phyloP scores from a whole-genome alignment of 2,329 filamentous ascomycete genomes.

The Calonectria ilicicola region DNA sequence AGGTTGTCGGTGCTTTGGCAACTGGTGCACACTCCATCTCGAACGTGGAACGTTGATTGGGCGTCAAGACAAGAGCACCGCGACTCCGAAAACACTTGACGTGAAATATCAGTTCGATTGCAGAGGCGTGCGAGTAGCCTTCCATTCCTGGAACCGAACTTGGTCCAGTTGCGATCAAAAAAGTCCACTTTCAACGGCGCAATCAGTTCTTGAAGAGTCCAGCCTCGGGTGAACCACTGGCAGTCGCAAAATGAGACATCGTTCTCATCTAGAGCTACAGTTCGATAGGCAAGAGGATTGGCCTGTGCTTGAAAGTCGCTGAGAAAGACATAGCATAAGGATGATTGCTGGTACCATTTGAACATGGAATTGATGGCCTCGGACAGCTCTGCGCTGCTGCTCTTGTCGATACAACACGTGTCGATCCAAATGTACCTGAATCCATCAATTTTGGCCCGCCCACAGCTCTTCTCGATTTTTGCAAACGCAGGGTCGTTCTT shows the following conservation, averaged over 20 bases:
- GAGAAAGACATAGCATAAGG: conserved; percentile 21
- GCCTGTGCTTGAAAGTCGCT: conserved; percentile 10
- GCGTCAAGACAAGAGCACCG: conserved; percentile 30
- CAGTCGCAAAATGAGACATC: conserved; percentile 30
- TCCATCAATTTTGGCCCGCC: conserved; percentile 32
- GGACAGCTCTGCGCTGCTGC: conserved; percentile 22
- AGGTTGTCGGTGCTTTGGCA: conserved; percentile 30
- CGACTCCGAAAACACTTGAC: conserved; percentile 31
- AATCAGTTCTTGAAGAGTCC: conserved; percentile 47
- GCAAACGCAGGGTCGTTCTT: conserved; percentile 17
- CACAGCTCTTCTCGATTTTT: conserved; percentile 36
- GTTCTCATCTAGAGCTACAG: background rate
- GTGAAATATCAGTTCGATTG: conserved; percentile 31
- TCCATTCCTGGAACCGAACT: conserved; percentile 40
- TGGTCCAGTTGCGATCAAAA: conserved; percentile 42
- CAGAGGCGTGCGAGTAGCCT: conserved; percentile 32
- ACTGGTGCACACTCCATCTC: conserved; percentile 31
- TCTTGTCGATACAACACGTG: conserved; percentile 47
- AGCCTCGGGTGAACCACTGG: conserved; percentile 40
- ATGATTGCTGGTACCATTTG: conserved; percentile 20
- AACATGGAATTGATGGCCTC: conserved; percentile 33
- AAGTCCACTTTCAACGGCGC: conserved; percentile 44
- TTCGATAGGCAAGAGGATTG: background rate
- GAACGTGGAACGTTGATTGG: background rate
- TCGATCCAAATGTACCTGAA: conserved; percentile 44